Conservation (phyloP, 345 rosid species). For the Melaleuca quinquenervia region DNA sequence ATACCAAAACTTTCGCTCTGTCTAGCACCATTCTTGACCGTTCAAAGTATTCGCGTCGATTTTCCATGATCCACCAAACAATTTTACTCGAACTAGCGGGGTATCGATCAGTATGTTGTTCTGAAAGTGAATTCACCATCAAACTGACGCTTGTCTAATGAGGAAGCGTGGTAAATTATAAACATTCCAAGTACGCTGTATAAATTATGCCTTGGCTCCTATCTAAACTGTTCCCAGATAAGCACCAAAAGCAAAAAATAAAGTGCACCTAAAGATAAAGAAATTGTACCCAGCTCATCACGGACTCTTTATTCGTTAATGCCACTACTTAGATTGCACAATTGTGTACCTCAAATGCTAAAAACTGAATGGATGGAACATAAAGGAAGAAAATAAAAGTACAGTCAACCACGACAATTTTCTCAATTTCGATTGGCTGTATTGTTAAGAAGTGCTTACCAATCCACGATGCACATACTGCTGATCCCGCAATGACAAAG, state of each 20-base stretch:
- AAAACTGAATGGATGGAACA: not conserved
- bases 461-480: constrained; percentile 85
- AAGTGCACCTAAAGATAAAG: not conserved
- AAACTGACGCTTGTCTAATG: not conserved
- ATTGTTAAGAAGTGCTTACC: constrained; percentile 28
- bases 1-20: constrained; percentile 64
- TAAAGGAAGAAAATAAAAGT: not conserved
- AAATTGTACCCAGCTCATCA: not conserved
- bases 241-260: not conserved
- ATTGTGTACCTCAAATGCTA: not conserved
- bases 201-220: not conserved
- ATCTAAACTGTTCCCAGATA: not conserved
- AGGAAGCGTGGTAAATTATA: not conserved
- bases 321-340: not conserved
- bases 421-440: not conserved
- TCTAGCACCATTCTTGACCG: constrained; percentile 62
- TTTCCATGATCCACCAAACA: constrained; percentile 97
- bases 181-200: not conserved
- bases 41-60: constrained; percentile 78
- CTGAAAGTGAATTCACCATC: constrained; percentile 26
- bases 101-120: constrained; percentile 62
- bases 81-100: constrained; percentile 86
- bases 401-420: not conserved
- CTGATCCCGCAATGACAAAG: constrained; percentile 88
- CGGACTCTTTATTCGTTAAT: not conserved